Percentiles rank a stretch among this genome's conserved stretches.
Conservation (phyloP, 352 stramenopile species). For the Phytopythium sindhum region DNA sequence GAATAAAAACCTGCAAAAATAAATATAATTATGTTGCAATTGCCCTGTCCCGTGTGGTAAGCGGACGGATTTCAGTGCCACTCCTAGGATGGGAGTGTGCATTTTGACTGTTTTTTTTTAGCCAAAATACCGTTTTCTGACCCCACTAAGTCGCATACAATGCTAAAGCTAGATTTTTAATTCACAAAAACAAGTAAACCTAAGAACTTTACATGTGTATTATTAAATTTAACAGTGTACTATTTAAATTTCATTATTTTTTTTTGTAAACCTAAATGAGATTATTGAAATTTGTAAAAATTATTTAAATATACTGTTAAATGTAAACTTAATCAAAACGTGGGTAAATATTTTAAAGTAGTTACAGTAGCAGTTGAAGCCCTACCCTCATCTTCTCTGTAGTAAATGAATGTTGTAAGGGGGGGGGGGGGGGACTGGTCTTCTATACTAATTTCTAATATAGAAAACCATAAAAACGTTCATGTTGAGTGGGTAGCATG, state of each 20-base stretch:
- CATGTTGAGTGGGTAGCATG: background rate
- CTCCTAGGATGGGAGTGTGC: background rate
- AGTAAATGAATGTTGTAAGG: background rate
- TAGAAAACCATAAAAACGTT: slow-evolving; percentile 2
- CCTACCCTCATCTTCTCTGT: background rate
- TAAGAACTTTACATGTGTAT: too few species aligned
- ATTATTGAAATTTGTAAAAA: too few species aligned
- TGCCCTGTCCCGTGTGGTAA: background rate
- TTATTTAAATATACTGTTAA: background rate
- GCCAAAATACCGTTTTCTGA: background rate
- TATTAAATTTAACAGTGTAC: too few species aligned
- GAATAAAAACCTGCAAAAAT: background rate
- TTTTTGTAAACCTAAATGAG: too few species aligned
- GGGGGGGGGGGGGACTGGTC: background rate
- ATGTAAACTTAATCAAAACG: background rate
- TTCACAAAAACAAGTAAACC: too few species aligned
- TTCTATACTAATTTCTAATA: background rate
- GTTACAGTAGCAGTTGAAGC: slow-evolving; percentile 1
- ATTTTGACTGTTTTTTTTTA: background rate
- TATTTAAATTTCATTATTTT: too few species aligned
- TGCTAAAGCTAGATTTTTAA: too few species aligned
- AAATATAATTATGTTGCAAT: background rate
- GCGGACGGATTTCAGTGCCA: background rate
- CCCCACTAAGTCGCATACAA: background rate
- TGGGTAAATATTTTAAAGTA: background rate